These are phyloP conservation scores for Vitis hybrid DNA, from an alignment of 177 flowering plant genomes.

Conservation along the genomic window DNA sequence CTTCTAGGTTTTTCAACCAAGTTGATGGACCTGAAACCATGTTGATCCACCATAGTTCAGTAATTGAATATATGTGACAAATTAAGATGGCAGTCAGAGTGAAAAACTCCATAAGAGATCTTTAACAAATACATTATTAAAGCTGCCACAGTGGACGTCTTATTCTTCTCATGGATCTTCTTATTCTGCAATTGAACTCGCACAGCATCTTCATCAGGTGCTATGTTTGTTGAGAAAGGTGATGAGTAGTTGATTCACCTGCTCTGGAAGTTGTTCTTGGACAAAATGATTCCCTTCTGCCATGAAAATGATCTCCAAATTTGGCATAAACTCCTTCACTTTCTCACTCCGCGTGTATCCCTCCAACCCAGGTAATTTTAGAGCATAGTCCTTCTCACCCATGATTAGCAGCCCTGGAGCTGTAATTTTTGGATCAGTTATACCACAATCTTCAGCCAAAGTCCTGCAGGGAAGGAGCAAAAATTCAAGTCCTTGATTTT, in stretches of 20 bases:
- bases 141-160: no score
- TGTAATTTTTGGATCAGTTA: conserved; percentile 28
- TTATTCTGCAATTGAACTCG: conserved; percentile 28
- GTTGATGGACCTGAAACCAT: no score
- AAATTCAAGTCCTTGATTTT: background rate
- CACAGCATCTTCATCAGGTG: conserved; percentile 16
- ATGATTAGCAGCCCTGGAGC: conserved; percentile 47
- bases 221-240: conserved; percentile 23
- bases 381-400: conserved; percentile 55
- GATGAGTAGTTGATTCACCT: conserved; percentile 25
- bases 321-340: conserved; percentile 42
- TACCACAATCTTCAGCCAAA: conserved; percentile 9
- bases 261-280: conserved; percentile 26
- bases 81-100: no score
- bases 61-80: no score
- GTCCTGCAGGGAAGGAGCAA: conserved; percentile 19
- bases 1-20: no score
- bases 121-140: no score
- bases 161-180: no score
- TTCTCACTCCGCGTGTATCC: conserved; percentile 43
- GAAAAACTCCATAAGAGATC: no score
- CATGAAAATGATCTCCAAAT: conserved; percentile 42
- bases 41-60: no score
- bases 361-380: conserved; percentile 53
- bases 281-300: conserved; percentile 64